Evolutionary conservation across 805 yeast species (phyloP), one percentile per base, ranked within the genome.

Genomic region (Teunomyces tritomae): DNA sequence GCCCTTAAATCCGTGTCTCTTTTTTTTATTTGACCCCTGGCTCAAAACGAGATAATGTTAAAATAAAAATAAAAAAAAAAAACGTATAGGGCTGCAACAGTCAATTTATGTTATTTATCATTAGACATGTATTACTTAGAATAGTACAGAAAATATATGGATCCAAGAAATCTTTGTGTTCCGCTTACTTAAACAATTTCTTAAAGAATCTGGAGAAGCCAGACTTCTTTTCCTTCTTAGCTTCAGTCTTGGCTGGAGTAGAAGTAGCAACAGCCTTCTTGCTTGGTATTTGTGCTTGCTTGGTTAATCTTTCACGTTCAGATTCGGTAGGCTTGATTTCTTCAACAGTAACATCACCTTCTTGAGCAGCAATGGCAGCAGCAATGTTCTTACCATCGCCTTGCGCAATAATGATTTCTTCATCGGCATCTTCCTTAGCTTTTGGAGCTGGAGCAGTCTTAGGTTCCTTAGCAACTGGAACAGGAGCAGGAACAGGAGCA

Each of bases 251-350:
- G 9, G 55, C 32, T 14, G 30, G 49, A 7, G 57, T 39, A 8
- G 62, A 14, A n/a, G 59, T 33, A 6, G 47, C 43, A 14, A 53
- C 39, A 1, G 39, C 37, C 20, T 46, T 17, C 29, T 32, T 39
- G 32, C 16, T 14, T 27, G 29, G 45, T 16, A 24, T 43, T 33
- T 27, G 39, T 27, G 72, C 76, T 49, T 70, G 70, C 47, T 64
- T 59, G 24, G 70, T 62, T 49, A 70, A 64, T 54, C 62, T 59
- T 39, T 61, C 63, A 33, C 67, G 70, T 58, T 73, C 74, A 27
- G 70, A 62, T 28, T 60, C 65, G 32, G 73, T 67, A 16, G 77
- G 77, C 55, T 70, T 58, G 54, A 73, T 65, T 56, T 73, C 75
- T 58, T 72, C 77, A 34, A 72, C 63, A 27, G 67, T 61, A 11